Evolutionary conservation across 768 basidiomycete species (phyloP).

Genomic region (Lentinula sp.): DNA sequence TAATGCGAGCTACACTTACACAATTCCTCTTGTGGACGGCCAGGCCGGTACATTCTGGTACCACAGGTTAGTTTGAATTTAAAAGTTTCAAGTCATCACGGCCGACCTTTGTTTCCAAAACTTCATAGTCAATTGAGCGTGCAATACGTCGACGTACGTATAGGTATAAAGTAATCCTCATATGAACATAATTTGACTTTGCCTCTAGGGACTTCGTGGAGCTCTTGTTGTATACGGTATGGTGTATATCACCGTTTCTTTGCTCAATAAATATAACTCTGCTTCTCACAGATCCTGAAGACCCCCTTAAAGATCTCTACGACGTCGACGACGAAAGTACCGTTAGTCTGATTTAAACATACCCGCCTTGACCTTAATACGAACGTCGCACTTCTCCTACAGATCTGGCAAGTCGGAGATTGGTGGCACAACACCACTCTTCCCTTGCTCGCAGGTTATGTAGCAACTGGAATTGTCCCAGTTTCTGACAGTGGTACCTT

Average conservation of each 20-base stretch:
- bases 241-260: conserved; percentile 7
- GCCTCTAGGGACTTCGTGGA: conserved; percentile 23
- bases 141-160: conserved; percentile 22
- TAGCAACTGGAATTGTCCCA: conserved; percentile 20
- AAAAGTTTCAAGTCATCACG: not conserved
- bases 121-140: conserved; percentile 16
- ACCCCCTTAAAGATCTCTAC: conserved; percentile 34
- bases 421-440: conserved; percentile 27
- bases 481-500: conserved; percentile 31
- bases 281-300: conserved; percentile 22
- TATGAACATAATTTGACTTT: not conserved
- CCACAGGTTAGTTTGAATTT: conserved; percentile 15
- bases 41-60: conserved; percentile 42
- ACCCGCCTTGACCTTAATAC: not conserved
- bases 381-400: not conserved
- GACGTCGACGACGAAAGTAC: conserved; percentile 33
- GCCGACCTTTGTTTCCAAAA: conserved; percentile 6
- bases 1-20: conserved; percentile 27
- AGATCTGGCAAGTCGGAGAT: conserved; percentile 18
- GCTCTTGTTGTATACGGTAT: conserved; percentile 24
- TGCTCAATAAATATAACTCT: not conserved
- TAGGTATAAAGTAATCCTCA: not conserved
- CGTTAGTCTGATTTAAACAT: not conserved
- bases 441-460: conserved; percentile 17
- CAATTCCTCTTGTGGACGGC: conserved; percentile 23